Conservation (phyloP, 768 basidiomycete genomes). For the Naganishia vaughanmartiniae region DNA sequence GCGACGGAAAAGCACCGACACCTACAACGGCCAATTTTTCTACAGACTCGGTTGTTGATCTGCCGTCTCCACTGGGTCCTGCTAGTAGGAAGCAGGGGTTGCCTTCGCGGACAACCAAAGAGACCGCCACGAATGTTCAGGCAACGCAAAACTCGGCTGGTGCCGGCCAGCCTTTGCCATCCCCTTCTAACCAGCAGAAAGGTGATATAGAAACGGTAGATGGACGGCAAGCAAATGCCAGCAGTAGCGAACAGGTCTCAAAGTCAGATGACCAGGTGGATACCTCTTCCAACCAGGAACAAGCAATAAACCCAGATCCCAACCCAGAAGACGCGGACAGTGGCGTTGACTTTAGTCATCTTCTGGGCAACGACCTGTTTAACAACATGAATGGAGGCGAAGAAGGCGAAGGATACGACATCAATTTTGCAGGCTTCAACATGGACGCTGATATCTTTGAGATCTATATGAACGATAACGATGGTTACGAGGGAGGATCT, state of each 20-base stretch:
- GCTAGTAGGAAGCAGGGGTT: neutral
- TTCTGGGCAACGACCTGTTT: slow-evolving; percentile 20
- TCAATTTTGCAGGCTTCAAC: slow-evolving; percentile 16
- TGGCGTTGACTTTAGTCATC: slow-evolving; percentile 20
- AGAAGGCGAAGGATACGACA: slow-evolving; percentile 21
- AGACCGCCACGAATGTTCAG: neutral
- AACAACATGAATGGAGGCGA: slow-evolving; percentile 18
- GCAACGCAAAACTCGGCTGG: neutral
- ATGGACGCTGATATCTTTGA: slow-evolving; percentile 23
- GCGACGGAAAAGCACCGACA: neutral
- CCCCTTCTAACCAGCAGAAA: neutral
- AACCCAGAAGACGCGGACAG: slow-evolving; percentile 5
- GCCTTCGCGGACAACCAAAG: neutral
- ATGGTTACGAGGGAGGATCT: slow-evolving; percentile 8
- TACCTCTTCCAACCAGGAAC: neutral
- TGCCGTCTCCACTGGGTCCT: neutral
- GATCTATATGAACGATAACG: slow-evolving; percentile 22
- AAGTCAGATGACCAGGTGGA: neutral
- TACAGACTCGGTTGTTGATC: neutral
- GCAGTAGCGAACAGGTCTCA: neutral
- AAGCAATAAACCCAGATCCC: neutral
- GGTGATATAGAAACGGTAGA: neutral
- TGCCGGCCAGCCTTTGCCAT: neutral
- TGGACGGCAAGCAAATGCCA: neutral
- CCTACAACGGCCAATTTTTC: neutral